A percentile compares a stretch with the other conserved stretches of the same genome.
These are phyloP conservation scores for Myriosclerotinia duriaeana DNA, from an alignment of 2,329 filamentous ascomycete genomes.

Conservation along the genomic window DNA sequence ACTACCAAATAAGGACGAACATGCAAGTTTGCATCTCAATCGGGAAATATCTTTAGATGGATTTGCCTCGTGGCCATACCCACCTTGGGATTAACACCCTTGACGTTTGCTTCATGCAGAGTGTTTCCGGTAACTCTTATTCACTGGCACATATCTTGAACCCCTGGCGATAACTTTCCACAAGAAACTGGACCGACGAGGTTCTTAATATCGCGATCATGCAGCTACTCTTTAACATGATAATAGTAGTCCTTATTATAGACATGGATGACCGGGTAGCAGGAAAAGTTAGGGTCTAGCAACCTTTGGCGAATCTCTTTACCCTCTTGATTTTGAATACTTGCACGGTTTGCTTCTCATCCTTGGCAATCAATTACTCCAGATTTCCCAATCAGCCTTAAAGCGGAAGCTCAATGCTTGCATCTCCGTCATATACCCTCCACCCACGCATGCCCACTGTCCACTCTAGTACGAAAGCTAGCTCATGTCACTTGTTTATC, in stretches of 20 bases:
- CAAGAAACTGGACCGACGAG: slow-evolving; percentile 12
- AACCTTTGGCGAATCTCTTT: slow-evolving; percentile 30
- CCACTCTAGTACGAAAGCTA: slow-evolving; percentile 30
- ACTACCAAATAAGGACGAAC: slow-evolving; percentile 10
- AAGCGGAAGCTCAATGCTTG: slow-evolving; percentile 39
- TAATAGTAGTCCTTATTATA: slow-evolving; percentile 21
- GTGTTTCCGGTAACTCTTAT: slow-evolving; percentile 14
- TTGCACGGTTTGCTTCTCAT: slow-evolving; percentile 24
- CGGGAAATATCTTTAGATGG: slow-evolving; percentile 18
- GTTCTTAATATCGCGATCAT: neutral
- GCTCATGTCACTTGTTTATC: slow-evolving; percentile 29
- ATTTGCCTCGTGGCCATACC: slow-evolving; percentile 24
- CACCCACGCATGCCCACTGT: slow-evolving; percentile 29
- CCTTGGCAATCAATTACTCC: slow-evolving; percentile 37
- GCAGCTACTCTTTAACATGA: neutral
- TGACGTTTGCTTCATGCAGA: slow-evolving; percentile 18
- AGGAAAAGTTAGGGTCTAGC: slow-evolving; percentile 32
- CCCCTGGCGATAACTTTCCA: slow-evolving; percentile 9
- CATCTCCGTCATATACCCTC: slow-evolving; percentile 37
- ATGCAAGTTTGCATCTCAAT: slow-evolving; percentile 22
- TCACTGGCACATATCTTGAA: slow-evolving; percentile 10
- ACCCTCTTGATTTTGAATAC: slow-evolving; percentile 27
- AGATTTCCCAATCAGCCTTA: slow-evolving; percentile 42
- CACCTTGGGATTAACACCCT: slow-evolving; percentile 16
- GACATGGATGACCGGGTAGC: slow-evolving; percentile 35